These are phyloP conservation scores for Pouteria campechiana DNA, from an alignment of 179 eudicot species.

Conservation along the genomic window DNA sequence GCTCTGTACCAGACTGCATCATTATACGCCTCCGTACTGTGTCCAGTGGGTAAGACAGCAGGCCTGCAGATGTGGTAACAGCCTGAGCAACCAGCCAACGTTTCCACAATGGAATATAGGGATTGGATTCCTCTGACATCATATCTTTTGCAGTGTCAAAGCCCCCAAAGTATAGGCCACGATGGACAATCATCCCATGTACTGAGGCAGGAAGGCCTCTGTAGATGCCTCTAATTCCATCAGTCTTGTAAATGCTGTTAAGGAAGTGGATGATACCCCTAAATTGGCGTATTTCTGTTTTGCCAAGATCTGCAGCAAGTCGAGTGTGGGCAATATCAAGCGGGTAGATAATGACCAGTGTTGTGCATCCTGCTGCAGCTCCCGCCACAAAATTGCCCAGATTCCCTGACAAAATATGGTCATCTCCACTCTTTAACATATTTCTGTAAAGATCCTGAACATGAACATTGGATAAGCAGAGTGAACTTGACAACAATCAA, in stretches of 20 bases:
- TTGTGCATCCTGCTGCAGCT: conserved; percentile 86
- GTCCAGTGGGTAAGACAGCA: conserved; percentile 84
- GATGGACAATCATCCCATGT: conserved; percentile 90
- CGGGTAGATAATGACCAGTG: conserved; percentile 75
- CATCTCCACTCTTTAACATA: conserved; percentile 44
- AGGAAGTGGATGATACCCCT: conserved; percentile 71
- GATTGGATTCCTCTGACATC: conserved; percentile 38
- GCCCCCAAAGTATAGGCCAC: conserved; percentile 90
- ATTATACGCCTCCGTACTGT: conserved; percentile 93
- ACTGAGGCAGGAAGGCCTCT: conserved; percentile 90
- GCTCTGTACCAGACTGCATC: conserved; percentile 90
- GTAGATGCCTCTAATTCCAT: conserved; percentile 78
- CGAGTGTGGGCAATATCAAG: conserved; percentile 98
- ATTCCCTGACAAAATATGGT: conserved; percentile 49
- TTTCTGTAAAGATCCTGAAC: conserved; percentile 88
- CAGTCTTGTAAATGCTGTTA: conserved; percentile 28
- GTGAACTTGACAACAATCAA: too few relatives aligned
- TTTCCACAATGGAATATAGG: conserved; percentile 64
- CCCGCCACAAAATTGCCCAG: conserved; percentile 90
- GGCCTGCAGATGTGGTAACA: conserved; percentile 86
- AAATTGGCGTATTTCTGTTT: conserved; percentile 55
- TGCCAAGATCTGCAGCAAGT: conserved; percentile 82
- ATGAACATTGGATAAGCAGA: too few relatives aligned
- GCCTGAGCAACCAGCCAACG: conserved; percentile 82
- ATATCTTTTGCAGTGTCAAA: conserved; percentile 83